These are phyloP conservation scores for Musa acuminata DNA, from an alignment of 176 grass and related monocot genomes.

Conservation along the genomic window DNA sequence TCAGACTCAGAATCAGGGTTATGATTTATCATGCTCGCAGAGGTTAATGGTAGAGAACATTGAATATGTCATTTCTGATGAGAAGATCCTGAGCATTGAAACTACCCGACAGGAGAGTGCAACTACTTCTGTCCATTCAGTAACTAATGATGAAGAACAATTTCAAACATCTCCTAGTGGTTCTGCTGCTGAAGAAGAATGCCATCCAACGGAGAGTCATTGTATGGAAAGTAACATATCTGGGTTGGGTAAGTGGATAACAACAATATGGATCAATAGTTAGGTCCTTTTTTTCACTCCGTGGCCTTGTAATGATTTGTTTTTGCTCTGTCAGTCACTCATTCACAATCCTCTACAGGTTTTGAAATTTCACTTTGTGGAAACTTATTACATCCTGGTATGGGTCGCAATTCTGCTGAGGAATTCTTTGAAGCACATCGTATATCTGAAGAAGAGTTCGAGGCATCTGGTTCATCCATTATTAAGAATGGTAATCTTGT, in stretches of 20 bases:
- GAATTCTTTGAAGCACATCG: constrained; percentile 69
- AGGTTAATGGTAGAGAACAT: constrained; percentile 14
- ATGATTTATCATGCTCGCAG: constrained; percentile 24
- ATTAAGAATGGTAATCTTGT: constrained; percentile 85
- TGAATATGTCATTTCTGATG: constrained; percentile 24
- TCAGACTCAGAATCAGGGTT: constrained; percentile 6
- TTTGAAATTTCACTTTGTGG: constrained; percentile 92
- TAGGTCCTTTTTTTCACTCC: constrained; percentile 1
- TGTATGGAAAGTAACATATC: constrained; percentile 15
- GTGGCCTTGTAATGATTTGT: neutral
- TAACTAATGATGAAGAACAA: constrained; percentile 42
- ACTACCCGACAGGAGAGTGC: neutral
- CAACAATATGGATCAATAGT: constrained; percentile 2
- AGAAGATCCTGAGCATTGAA: constrained; percentile 12
- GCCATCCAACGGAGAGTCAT: constrained; percentile 34
- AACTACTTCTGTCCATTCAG: constrained; percentile 25
- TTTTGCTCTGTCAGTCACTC: constrained; percentile 18
- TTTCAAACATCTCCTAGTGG: constrained; percentile 42
- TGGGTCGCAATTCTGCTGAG: constrained; percentile 64
- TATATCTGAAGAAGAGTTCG: constrained; percentile 60
- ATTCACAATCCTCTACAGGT: constrained; percentile 32
- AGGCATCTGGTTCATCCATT: constrained; percentile 63
- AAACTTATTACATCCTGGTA: constrained; percentile 58
- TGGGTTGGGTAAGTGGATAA: constrained; percentile 44
- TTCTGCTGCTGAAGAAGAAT: constrained; percentile 47